Evolutionary conservation across 352 stramenopile genomes (phyloP).

Genomic region (Phytophthora melonis): DNA sequence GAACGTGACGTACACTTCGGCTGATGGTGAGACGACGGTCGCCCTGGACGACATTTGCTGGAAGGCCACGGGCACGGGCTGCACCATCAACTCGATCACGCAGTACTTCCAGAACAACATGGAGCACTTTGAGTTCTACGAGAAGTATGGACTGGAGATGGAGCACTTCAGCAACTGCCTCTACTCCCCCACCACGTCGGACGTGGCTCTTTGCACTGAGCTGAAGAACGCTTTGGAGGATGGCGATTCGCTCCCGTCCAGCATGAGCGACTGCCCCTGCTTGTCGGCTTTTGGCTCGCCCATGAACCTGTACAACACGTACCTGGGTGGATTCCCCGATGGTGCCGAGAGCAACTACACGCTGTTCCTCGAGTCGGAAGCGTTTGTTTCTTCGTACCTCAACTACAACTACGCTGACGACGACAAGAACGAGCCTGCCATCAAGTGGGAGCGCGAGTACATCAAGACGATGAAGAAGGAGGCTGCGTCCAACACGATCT

Average conservation of each 20-base stretch:
- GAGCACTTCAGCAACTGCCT: conserved; percentile 71
- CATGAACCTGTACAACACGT: conserved; percentile 80
- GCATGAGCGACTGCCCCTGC: conserved; percentile 72
- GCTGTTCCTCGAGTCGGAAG: conserved; percentile 53
- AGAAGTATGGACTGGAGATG: conserved; percentile 55
- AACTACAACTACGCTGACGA: conserved; percentile 75
- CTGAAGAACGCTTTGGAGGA: conserved; percentile 45
- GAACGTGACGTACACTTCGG: conserved; percentile 46
- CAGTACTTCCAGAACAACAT: conserved; percentile 79
- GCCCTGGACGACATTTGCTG: conserved; percentile 69
- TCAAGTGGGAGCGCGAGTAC: conserved; percentile 67
- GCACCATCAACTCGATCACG: conserved; percentile 66
- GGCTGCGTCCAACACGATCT: conserved; percentile 50
- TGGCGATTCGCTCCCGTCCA: conserved; percentile 52
- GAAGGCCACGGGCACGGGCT: conserved; percentile 68
- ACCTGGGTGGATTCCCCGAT: conserved; percentile 62
- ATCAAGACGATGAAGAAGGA: conserved; percentile 66
- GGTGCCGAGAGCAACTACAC: conserved; percentile 60
- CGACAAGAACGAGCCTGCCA: conserved; percentile 50
- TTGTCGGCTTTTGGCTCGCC: conserved; percentile 67
- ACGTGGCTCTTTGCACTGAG: conserved; percentile 57
- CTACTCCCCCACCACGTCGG: conserved; percentile 61
- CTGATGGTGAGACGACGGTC: conserved; percentile 34
- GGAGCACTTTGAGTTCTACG: conserved; percentile 68
- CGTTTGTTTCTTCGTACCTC: conserved; percentile 63